Conservation (phyloP, 371 early-diverging fungal genomes). For the Mucor racemosus region DNA sequence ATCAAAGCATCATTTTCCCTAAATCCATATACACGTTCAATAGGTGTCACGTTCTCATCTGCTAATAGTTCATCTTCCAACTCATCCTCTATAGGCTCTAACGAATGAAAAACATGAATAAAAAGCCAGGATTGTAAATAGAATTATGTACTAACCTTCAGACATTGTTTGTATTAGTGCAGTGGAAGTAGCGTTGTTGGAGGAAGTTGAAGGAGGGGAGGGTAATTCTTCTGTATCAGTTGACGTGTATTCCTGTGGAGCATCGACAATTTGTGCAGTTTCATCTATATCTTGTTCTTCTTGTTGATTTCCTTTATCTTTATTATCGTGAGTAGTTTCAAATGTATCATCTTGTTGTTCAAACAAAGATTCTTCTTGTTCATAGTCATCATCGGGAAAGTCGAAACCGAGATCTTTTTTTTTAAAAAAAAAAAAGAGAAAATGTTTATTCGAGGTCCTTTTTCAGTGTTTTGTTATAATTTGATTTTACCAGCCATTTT, state of each 20-base stretch:
- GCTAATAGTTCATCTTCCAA: constrained; percentile 49
- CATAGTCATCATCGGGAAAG: constrained; percentile 47
- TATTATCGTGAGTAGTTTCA: neutral
- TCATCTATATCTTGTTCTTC: neutral
- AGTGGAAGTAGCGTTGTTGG: constrained; percentile 4
- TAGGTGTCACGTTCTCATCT: constrained; percentile 51
- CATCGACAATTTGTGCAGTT: neutral
- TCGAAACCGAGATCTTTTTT: constrained; percentile 54
- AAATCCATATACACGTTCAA: constrained; percentile 56
- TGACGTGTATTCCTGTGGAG: neutral
- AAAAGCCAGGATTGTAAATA: neutral
- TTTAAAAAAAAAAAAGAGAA: neutral
- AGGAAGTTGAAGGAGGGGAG: neutral
- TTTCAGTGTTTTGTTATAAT: neutral
- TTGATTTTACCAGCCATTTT: constrained; percentile 21
- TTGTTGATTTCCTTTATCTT: neutral
- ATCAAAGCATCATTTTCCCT: constrained; percentile 51
- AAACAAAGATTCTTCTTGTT: constrained; percentile 25
- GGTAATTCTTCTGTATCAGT: neutral
- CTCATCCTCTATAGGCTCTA: constrained; percentile 36
- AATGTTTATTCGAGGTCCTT: neutral
- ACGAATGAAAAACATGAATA: neutral
- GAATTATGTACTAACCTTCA: constrained; percentile 2
- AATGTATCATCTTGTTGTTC: constrained; percentile 12
- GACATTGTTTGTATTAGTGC: constrained; percentile 6